Evolutionary conservation across 164 flowering plant species (phyloP), one percentile per base, ranked within the genome.

Genomic region (Dillenia suffruticosa): DNA sequence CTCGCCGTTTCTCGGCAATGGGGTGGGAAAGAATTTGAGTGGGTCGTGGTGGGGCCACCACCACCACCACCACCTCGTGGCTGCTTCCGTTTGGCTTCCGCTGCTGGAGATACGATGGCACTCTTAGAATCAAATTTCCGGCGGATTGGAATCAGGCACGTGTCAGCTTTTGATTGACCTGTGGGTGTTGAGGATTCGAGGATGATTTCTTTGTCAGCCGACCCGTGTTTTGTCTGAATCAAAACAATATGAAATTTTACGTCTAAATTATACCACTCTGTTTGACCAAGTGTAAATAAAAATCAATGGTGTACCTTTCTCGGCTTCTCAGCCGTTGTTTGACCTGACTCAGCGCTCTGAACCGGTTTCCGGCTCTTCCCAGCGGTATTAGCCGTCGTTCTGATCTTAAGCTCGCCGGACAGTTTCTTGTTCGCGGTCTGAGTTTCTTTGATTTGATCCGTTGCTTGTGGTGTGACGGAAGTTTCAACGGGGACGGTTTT

Each of bases 401-500:
- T 44, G 5, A 24, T 12, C 53, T 12, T 22, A 3, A 16, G 32
- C 16, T 54, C 52, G 26, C 57, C 54, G 9, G 44, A 44, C 24
- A 16, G 11, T 43, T 58, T 45, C 48, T 15, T 46, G 40, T 5
- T 32, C 40, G 4, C 40, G 40, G 40, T 32, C 40, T 32, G 40
- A 32, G 40, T 32, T 32, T 32, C 40, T 32, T 32, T 5, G 40
- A 32, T 32, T 32, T 32, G 40, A 32, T 6, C 40, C 6, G 40
- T 32, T 32, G 40, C 7, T 32, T 32, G 4, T 32, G 40, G 40
- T 9, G 16, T 22, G 54, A 14, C 52, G 13, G 70, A 2, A 2
- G 67, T 13, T 26, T 77, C 63, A 17, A 72, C 57, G 43, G 79
- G 82, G 13, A 72, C 71, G 8, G 82, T 76, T 60, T 58, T 76